Evolutionary conservation across 108 stramenopile species (phyloP).

Genomic region (Stephanodiscus minutulus): DNA sequence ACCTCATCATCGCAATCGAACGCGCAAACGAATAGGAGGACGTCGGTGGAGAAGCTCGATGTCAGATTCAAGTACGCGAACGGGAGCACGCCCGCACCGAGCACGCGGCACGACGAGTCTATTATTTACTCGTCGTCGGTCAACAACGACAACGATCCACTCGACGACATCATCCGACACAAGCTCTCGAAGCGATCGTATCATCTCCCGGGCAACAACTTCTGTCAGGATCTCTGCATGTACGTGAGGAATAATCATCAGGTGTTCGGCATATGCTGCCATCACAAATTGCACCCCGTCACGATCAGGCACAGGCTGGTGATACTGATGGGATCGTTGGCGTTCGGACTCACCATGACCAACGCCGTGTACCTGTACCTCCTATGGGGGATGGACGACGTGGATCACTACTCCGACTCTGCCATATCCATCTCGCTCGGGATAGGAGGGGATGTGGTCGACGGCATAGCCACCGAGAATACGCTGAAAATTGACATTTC

Average conservation of each 20-base stretch:
- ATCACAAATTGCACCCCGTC: constrained; percentile 36
- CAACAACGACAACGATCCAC: background rate
- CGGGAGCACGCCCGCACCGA: background rate
- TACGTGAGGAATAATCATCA: constrained; percentile 38
- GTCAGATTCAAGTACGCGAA: constrained; percentile 14
- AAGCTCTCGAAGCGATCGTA: constrained; percentile 35
- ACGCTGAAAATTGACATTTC: constrained; percentile 15
- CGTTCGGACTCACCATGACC: constrained; percentile 41
- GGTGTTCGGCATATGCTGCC: constrained; percentile 41
- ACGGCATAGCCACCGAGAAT: background rate
- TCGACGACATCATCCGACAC: constrained; percentile 13
- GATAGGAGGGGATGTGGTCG: constrained; percentile 18
- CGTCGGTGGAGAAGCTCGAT: background rate
- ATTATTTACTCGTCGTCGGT: constrained; percentile 2
- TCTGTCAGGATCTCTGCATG: constrained; percentile 35
- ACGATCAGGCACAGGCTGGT: constrained; percentile 29
- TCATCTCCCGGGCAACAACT: constrained; percentile 40
- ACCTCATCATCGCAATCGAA: background rate
- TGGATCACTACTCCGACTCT: constrained; percentile 25
- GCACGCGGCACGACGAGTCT: constrained; percentile 22
- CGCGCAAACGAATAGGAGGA: background rate
- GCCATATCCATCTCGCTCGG: constrained; percentile 22
- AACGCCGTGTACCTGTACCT: constrained; percentile 38
- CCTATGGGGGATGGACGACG: constrained; percentile 24
- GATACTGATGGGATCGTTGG: constrained; percentile 37